Conservation (phyloP, 257 asterid genomes). For the Nicotiana noctiflora region DNA sequence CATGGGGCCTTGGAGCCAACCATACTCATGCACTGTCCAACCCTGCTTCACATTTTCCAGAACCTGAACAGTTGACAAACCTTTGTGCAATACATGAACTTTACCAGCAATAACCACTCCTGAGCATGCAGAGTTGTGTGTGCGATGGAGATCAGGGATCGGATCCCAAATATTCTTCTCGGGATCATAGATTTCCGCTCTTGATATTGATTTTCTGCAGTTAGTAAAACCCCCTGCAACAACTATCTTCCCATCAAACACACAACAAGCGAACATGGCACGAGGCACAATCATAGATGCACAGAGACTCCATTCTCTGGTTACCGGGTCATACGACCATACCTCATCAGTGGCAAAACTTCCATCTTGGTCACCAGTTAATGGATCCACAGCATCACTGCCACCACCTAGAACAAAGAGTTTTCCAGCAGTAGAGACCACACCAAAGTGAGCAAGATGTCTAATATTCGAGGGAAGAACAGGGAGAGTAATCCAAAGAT, state of each 20-base stretch:
- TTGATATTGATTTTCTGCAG: conserved; percentile 86
- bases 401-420: conserved; percentile 91
- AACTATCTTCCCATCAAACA: conserved; percentile 73
- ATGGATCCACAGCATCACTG: conserved; percentile 93
- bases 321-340: conserved; percentile 79
- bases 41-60: conserved; percentile 59
- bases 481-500: conserved; percentile 93
- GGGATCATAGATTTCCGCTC: conserved; percentile 89
- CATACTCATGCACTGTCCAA: conserved; percentile 74
- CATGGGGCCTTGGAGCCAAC: conserved; percentile 97
- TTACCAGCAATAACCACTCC: conserved; percentile 75
- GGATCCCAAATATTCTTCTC: conserved; percentile 74
- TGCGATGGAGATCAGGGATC: conserved; percentile 77
- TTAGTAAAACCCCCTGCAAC: conserved; percentile 94
- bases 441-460: conserved; percentile 92
- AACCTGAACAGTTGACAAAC: conserved; percentile 76
- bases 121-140: conserved; percentile 81
- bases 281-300: conserved; percentile 88
- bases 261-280: conserved; percentile 97
- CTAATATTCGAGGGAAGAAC: conserved; percentile 74
- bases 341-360: conserved; percentile 89
- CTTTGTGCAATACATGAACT: conserved; percentile 91
- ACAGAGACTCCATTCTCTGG: conserved; percentile 56
- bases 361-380: conserved; percentile 94
- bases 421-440: conserved; percentile 79